A percentile compares a stretch with the other conserved stretches of the same genome.
Conservation (phyloP, 140 eudicot genomes). For the Ambrosia hybrid region DNA sequence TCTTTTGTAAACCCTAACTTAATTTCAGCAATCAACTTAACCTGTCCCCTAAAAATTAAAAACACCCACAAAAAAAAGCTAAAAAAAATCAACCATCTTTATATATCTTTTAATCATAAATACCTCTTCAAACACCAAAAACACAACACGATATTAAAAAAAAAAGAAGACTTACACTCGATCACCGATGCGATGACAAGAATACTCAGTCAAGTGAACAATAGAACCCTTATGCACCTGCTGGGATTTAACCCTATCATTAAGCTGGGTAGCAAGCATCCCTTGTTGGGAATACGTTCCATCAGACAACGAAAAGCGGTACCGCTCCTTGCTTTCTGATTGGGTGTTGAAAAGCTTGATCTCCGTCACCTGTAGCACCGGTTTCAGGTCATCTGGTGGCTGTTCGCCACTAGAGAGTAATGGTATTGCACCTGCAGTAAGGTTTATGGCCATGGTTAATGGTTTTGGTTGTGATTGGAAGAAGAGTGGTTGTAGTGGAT, state of each 20-base stretch:
- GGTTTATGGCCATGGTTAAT: constrained; percentile 39
- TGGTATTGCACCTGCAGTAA: constrained; percentile 45
- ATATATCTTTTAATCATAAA: no score
- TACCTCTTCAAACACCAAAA: no score
- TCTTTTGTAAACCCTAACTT: no score
- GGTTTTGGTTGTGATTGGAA: background rate
- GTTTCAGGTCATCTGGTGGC: constrained; percentile 35
- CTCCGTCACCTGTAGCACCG: constrained; percentile 65
- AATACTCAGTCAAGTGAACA: constrained; percentile 52
- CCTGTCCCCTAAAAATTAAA: no score
- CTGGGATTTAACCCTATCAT: constrained; percentile 53
- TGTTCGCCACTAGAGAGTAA: constrained; percentile 27
- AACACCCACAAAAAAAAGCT: no score
- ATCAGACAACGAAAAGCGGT: constrained; percentile 65
- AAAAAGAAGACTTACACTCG: constrained; percentile 44
- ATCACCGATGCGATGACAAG: constrained; percentile 49
- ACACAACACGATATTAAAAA: no score
- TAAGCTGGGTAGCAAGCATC: constrained; percentile 72
- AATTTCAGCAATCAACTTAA: no score
- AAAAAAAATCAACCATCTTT: no score
- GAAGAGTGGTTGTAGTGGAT: constrained; percentile 12
- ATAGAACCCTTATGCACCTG: constrained; percentile 64
- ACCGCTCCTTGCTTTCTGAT: constrained; percentile 44
- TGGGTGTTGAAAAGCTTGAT: constrained; percentile 44
- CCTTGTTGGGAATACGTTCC: constrained; percentile 61